Evolutionary conservation across 2,329 filamentous ascomycete genomes (phyloP).

Genomic region (Verticillium dahliae): DNA sequence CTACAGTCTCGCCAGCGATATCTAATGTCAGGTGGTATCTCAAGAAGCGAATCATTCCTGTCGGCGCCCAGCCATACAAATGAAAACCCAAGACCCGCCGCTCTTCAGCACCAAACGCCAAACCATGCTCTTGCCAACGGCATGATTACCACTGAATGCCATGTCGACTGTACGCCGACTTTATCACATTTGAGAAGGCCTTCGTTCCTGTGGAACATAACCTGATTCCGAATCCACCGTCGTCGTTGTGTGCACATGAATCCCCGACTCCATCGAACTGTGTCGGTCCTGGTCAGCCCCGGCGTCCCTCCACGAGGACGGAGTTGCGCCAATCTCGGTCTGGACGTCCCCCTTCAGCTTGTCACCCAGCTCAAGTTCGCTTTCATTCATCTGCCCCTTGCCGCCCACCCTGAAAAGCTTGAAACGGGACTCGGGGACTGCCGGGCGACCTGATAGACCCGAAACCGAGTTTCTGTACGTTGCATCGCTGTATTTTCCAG

Average conservation of each 20-base stretch:
- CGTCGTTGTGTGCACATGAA: slow-evolving; percentile 12
- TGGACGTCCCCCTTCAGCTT: slow-evolving; percentile 21
- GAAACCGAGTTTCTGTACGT: not conserved
- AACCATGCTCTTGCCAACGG: not conserved
- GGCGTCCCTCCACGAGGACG: not conserved
- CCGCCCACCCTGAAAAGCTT: not conserved
- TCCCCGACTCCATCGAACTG: slow-evolving; percentile 9
- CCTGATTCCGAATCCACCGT: slow-evolving; percentile 3
- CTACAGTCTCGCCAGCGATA: no score
- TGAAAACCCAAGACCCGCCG: not conserved
- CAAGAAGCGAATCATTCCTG: no score
- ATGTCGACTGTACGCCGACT: not conserved
- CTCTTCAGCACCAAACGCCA: not conserved
- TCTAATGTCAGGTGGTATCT: no score
- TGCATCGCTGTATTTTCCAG: not conserved
- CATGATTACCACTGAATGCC: not conserved
- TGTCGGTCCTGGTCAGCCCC: not conserved
- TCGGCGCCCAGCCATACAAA: no score
- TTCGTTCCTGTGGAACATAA: not conserved
- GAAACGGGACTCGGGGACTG: not conserved
- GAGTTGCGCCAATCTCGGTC: slow-evolving; percentile 18
- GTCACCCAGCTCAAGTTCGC: slow-evolving; percentile 21
- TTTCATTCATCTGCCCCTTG: slow-evolving; percentile 13
- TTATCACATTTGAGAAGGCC: not conserved
- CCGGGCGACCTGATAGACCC: not conserved